A percentile compares a stretch with the other conserved stretches of the same genome.
Conservation (phyloP, 805 yeast genomes). For the Kurtzmaniella cleridarum region DNA sequence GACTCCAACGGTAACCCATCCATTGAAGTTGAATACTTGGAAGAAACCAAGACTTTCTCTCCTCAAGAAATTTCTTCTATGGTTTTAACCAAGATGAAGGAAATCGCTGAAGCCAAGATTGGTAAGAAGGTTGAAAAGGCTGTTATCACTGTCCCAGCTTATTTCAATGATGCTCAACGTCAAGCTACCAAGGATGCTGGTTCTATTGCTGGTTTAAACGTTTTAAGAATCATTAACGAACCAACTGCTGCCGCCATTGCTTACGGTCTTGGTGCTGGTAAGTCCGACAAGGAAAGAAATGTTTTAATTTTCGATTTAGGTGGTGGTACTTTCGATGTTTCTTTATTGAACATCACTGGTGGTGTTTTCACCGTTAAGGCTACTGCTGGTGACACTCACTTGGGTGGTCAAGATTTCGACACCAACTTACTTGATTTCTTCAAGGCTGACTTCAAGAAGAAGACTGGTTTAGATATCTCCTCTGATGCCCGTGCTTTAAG, state of each 20-base stretch:
- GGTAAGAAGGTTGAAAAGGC: conserved; percentile 67
- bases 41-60: conserved; percentile 42
- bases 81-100: conserved; percentile 48
- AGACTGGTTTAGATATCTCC: conserved; percentile 43
- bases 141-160: conserved; percentile 46
- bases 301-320: conserved; percentile 91
- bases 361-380: conserved; percentile 97
- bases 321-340: conserved; percentile 98
- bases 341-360: conserved; percentile 84
- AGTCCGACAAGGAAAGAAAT: conserved; percentile 50
- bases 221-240: conserved; percentile 44
- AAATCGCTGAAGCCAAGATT: conserved; percentile 84
- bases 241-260: conserved; percentile 95
- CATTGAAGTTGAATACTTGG: conserved; percentile 44
- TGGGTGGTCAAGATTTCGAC: conserved; percentile 50
- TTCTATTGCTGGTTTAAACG: conserved; percentile 47
- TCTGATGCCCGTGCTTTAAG: conserved; percentile 45
- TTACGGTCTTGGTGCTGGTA: conserved; percentile 84
- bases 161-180: conserved; percentile 46
- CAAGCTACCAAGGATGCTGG: conserved; percentile 50
- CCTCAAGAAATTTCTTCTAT: conserved; percentile 46
- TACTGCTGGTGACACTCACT: conserved; percentile 57
- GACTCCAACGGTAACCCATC: conserved; percentile 42
- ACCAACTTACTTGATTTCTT: conserved; percentile 45
- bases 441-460: conserved; percentile 43